Base-by-base conservation (phyloP, 768 basidiomycete genomes). In the Daedaleopsis sinensis region DNA sequence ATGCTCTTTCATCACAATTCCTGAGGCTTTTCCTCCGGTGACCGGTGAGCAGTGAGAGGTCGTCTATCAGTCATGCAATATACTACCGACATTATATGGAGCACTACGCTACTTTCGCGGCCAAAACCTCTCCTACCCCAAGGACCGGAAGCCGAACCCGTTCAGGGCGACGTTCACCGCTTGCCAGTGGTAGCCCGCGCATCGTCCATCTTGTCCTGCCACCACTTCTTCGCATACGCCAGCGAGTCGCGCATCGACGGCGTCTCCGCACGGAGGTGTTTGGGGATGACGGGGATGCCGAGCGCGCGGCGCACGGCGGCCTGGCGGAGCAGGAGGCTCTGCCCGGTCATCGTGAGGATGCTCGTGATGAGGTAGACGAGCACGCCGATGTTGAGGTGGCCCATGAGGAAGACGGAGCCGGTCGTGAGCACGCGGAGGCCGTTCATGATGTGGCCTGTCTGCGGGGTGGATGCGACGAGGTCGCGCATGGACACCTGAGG, bases 391-490 rank as follows among this genome's bases (percentile, higher is more conserved):
- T 93, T 87, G 71, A 95, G 83, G 55, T 74, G 75, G 16, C 76
- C 75, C 75, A 87, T 79, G 67, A 87, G 73, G 50, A 82, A 78
- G 72, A 85, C 69, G 52, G 79, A 60, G 77, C 71, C 54, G 79
- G 82, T 32, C 11, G 85, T 81, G n/a, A 86, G 69, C 21, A 88
- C 65, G 2, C 86, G 84, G 71, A 94, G 79, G 39, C 76, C 71
- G 68, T 93, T 92, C 80, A 88, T 83, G 48, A 86, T 66, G 68
- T 94, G 92, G 9, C 81, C 83, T 74, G 86, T 81, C 39, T 74
- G 83, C 36, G 64, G 67, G 44, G 83, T 67, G 77, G 77, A 48
- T 21, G 53, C 80, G 65, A 58, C 77, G 65, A 74, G 82, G 73
- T 79, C 88, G 76, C 74, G 84, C 72, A 67, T 84, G 81, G 79